Base-by-base conservation (phyloP, 345 rosid genomes). In the Rhodamnia argentea region DNA sequence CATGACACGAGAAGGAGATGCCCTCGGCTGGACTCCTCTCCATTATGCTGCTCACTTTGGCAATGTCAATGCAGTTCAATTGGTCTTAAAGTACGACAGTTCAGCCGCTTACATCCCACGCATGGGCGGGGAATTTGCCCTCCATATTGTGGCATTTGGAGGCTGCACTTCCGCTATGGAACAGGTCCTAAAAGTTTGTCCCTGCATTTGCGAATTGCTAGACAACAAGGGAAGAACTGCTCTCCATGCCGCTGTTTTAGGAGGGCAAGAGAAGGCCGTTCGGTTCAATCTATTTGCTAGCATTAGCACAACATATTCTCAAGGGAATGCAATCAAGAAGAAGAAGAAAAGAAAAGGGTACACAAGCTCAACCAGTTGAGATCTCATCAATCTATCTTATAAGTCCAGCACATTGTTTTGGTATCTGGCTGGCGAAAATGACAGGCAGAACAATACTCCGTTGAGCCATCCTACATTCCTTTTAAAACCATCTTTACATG, bases 201-300 rank as follows among this genome's bases (percentile, higher is more conserved):
- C 90, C 0, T 85, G 88, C 47, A 84, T 83, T 57, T 47, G 52
- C 0, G 87, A 88, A 4, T 53, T 90, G 20, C 53, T 86, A 42
- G 85, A 51, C 32, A 40, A 37, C 12, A 78, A 75, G 56, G 87
- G 86, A 10, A 86, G 84, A 16, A 90, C 85, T 10, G 86, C 87
- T 86, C 92, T 90, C 85, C 92, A 90, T 52, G 60, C 87, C 9
- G 90, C 92, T 2, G 88, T 86, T 58, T 40, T 52, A 51, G 86
- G 83, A 15, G 89, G 89, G 14, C 76, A 82, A 20, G 44, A 27
- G 74, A 47, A 84, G 42, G 32, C 85, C 1, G 84, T 85, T 37
- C 85, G 51, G 58, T 83, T 78, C 85, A n/a, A n/a, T 14, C 74
- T 27, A 27, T 62, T 62, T 62, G 20, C 40, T 27, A 27, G 74